phyloP scores from a whole-genome alignment of 257 asterid genomes.

The Salvia rosmarinus region DNA sequence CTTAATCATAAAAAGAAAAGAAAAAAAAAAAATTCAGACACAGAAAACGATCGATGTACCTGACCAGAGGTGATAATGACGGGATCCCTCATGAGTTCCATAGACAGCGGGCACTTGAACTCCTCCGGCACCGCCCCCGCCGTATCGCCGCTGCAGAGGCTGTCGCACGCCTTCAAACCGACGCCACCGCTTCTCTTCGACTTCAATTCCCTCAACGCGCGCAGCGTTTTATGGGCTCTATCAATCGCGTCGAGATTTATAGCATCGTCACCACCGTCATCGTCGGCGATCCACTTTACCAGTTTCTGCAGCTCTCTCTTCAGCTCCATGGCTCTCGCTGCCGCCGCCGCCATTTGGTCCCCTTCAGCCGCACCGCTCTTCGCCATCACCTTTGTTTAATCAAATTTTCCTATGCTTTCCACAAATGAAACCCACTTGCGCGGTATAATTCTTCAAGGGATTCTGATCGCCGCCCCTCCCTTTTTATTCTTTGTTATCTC shows the following conservation, averaged over 20 bases:
- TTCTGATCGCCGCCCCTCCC: neutral
- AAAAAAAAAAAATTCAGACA: neutral
- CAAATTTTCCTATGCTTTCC: neutral
- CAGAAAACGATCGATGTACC: conserved; percentile 42
- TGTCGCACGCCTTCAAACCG: conserved; percentile 22
- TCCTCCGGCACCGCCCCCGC: conserved; percentile 59
- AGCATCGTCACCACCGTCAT: conserved; percentile 41
- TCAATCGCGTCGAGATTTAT: conserved; percentile 57
- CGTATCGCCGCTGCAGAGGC: neutral
- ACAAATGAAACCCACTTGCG: neutral
- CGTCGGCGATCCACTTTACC: conserved; percentile 59
- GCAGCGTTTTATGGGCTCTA: conserved; percentile 55
- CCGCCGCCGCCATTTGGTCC: conserved; percentile 50
- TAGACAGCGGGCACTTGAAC: conserved; percentile 79
- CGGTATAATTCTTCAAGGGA: neutral
- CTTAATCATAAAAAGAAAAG: neutral
- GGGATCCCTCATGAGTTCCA: conserved; percentile 81
- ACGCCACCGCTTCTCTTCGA: conserved; percentile 38
- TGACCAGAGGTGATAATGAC: conserved; percentile 83
- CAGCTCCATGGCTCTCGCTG: conserved; percentile 55
- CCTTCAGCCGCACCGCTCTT: conserved; percentile 63
- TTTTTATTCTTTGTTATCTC: neutral
- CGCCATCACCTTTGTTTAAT: conserved; percentile 48
- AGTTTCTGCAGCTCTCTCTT: conserved; percentile 68
- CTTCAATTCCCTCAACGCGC: conserved; percentile 56